phyloP scores from a whole-genome alignment of 2,329 filamentous ascomycete species.

The Cladosporium sp. region DNA sequence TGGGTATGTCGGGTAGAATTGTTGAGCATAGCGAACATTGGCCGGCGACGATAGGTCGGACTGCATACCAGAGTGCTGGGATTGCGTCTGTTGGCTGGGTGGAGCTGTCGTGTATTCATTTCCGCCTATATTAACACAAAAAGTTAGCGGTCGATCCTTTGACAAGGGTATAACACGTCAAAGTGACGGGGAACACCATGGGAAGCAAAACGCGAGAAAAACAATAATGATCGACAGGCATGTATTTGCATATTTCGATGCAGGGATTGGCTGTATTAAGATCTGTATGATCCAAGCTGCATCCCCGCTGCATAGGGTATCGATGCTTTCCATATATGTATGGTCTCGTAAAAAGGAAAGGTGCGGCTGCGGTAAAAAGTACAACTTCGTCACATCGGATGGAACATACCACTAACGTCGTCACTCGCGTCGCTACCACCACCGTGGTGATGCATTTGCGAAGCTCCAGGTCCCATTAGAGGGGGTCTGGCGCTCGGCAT shows the following conservation, averaged over 20 bases:
- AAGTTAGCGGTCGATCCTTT: conserved; percentile 38
- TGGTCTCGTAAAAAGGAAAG: conserved; percentile 20
- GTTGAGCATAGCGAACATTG: conserved; percentile 69
- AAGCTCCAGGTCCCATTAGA: conserved; percentile 54
- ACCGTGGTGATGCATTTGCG: conserved; percentile 63
- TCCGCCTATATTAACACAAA: conserved; percentile 48
- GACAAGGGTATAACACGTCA: conserved; percentile 20
- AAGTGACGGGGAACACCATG: conserved; percentile 18
- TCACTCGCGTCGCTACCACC: conserved; percentile 64
- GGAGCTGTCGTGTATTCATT: conserved; percentile 57
- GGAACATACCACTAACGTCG: conserved; percentile 94
- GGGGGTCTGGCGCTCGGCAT: conserved; percentile 59
- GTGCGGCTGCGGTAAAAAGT: conserved; percentile 16
- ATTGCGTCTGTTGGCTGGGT: conserved; percentile 60
- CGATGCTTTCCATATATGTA: conserved; percentile 19
- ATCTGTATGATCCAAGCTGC: conserved; percentile 15
- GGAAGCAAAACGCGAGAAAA: conserved; percentile 29
- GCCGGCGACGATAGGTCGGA: conserved; percentile 49
- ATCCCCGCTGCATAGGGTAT: conserved; percentile 26
- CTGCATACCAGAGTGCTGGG: conserved; percentile 56
- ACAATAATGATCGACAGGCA: conserved; percentile 26
- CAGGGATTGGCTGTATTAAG: conserved; percentile 12
- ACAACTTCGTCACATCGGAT: conserved; percentile 70
- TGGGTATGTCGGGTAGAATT: conserved; percentile 70
- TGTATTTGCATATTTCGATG: conserved; percentile 1